These are phyloP conservation scores for Vitis hybrid DNA, from an alignment of 177 flowering plant species.

Conservation along the genomic window DNA sequence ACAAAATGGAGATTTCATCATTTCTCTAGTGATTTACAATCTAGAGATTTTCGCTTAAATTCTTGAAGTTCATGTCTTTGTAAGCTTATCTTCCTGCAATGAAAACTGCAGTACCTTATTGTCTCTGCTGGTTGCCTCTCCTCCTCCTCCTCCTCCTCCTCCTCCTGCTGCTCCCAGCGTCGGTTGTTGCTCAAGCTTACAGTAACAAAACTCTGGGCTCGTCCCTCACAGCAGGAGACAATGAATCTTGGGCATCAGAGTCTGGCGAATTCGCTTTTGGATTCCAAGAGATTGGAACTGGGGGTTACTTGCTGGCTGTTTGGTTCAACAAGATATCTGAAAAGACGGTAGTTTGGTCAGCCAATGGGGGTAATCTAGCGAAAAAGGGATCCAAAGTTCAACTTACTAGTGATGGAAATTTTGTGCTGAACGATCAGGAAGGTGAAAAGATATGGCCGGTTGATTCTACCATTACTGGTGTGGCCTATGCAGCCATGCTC, in stretches of 20 bases:
- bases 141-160: too few species aligned
- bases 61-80: too few species aligned
- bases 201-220: not conserved
- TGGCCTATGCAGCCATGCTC: slow-evolving; percentile 18
- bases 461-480: not conserved
- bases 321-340: slow-evolving; percentile 37
- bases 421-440: slow-evolving; percentile 20
- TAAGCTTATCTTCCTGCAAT: too few species aligned
- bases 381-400: slow-evolving; percentile 24
- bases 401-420: slow-evolving; percentile 12
- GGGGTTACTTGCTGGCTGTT: slow-evolving; percentile 25
- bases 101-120: too few species aligned
- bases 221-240: slow-evolving; percentile 4
- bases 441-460: slow-evolving; percentile 24
- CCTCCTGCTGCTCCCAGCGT: too few species aligned
- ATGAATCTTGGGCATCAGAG: slow-evolving; percentile 27
- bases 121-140: too few species aligned
- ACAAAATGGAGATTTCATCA: too few species aligned
- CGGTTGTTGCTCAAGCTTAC: too few species aligned
- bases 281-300: slow-evolving; percentile 8
- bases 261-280: slow-evolving; percentile 39
- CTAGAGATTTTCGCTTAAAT: too few species aligned
- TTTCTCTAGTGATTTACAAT: too few species aligned
- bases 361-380: slow-evolving; percentile 8
- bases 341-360: slow-evolving; percentile 34